Percentiles rank a stretch among this genome's conserved stretches.
Conservation (phyloP, 768 basidiomycete genomes). For the Tulasnella sp. region DNA sequence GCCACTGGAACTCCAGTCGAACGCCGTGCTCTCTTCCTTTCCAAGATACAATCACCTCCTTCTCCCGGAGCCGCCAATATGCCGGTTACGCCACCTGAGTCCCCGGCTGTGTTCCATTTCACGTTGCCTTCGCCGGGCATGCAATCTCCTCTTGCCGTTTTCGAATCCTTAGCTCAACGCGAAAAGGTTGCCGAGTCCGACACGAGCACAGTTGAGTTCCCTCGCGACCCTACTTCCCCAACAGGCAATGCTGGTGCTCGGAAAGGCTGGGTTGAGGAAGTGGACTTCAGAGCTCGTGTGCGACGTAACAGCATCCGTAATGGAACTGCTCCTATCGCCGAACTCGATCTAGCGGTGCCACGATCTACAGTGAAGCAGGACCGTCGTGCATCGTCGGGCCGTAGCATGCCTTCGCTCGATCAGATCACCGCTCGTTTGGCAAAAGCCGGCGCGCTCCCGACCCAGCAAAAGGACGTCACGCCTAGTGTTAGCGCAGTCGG, state of each 20-base stretch:
- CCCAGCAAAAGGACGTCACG: not conserved
- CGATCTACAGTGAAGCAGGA: conserved; percentile 28
- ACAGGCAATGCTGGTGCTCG: not conserved
- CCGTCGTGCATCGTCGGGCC: conserved; percentile 14
- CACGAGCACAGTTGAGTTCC: conserved; percentile 2
- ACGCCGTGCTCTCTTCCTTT: conserved; percentile 62
- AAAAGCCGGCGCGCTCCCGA: not conserved
- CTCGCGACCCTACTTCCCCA: not conserved
- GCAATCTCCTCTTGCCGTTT: conserved; percentile 47
- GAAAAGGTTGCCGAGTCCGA: not conserved
- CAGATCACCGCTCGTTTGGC: conserved; percentile 55
- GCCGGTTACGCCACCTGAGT: conserved; percentile 57
- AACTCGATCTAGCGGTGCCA: conserved; percentile 16
- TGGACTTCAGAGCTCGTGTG: conserved; percentile 35
- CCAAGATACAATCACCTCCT: conserved; percentile 56
- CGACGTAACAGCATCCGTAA: conserved; percentile 3
- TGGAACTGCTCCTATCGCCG: not conserved
- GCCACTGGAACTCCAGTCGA: no score
- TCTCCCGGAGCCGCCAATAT: conserved; percentile 44
- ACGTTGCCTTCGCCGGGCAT: conserved; percentile 56
- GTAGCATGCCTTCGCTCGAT: conserved; percentile 51
- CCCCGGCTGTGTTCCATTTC: conserved; percentile 56
- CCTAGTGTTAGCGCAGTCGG: not conserved
- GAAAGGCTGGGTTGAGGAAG: conserved; percentile 46
- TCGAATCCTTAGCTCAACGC: conserved; percentile 36